phyloP scores from a whole-genome alignment of 371 early-diverging fungal species.

The Basidiobolus meristosporus region DNA sequence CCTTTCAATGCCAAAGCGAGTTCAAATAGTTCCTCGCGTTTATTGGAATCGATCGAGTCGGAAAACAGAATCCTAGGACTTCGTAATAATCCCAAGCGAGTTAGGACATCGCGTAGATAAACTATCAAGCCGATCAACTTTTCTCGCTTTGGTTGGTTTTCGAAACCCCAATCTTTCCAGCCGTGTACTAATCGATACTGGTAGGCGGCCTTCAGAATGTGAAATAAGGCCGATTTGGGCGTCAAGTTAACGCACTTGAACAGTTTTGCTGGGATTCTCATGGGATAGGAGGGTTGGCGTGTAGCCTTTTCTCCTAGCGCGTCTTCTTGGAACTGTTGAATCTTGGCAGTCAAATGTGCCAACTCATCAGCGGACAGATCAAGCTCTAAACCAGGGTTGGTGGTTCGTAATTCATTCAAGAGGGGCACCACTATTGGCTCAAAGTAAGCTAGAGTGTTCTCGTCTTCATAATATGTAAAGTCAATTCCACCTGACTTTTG shows the following conservation, averaged over 20 bases:
- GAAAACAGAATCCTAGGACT: slow-evolving; percentile 26
- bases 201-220: slow-evolving; percentile 26
- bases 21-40: slow-evolving; percentile 6
- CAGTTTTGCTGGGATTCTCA: slow-evolving; percentile 35
- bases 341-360: slow-evolving; percentile 20
- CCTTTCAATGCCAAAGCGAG: background rate
- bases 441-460: slow-evolving; percentile 13
- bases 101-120: slow-evolving; percentile 17
- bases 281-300: slow-evolving; percentile 5
- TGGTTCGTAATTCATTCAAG: slow-evolving; percentile 14
- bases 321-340: slow-evolving; percentile 46
- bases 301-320: slow-evolving; percentile 17
- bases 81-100: slow-evolving; percentile 10
- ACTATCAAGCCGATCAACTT: slow-evolving; percentile 22
- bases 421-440: slow-evolving; percentile 14
- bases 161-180: slow-evolving; percentile 31
- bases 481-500: too few species aligned
- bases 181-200: slow-evolving; percentile 18
- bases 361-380: slow-evolving; percentile 26
- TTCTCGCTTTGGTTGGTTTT: slow-evolving; percentile 13
- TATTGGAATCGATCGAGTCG: slow-evolving; percentile 8
- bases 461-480: too few species aligned
- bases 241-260: slow-evolving; percentile 19
- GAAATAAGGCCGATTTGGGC: slow-evolving; percentile 17
- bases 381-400: slow-evolving; percentile 11